Percentiles rank a stretch among this genome's conserved stretches.
phyloP scores from a whole-genome alignment of 148 eudicot genomes.

The Bassia scoparia region DNA sequence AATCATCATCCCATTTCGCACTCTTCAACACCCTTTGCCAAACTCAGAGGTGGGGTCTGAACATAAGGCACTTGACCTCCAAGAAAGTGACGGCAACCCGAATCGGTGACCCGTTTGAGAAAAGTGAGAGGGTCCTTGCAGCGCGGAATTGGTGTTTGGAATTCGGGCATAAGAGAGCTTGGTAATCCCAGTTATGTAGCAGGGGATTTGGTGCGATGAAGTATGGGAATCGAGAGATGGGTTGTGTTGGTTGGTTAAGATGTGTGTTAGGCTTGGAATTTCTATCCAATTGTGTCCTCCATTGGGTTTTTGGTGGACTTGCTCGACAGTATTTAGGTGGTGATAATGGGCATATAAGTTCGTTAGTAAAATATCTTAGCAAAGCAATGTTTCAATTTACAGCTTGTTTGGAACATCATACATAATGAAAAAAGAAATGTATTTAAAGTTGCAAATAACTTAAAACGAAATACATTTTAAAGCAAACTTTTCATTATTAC shows the following conservation, averaged over 20 bases:
- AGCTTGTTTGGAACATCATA: too few species aligned
- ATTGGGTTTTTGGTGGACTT: constrained; percentile 21
- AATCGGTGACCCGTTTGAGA: constrained; percentile 54
- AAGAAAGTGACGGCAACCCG: constrained; percentile 54
- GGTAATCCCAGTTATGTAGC: constrained; percentile 80
- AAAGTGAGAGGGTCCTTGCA: constrained; percentile 49
- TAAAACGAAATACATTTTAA: too few species aligned
- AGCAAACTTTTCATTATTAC: too few species aligned
- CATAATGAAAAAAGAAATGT: too few species aligned
- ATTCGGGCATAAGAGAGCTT: constrained; percentile 49
- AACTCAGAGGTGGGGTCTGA: constrained; percentile 60
- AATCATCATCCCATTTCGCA: constrained; percentile 64
- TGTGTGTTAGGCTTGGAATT: constrained; percentile 64
- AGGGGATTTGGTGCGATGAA: constrained; percentile 75
- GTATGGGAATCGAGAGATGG: constrained; percentile 72
- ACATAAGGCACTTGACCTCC: constrained; percentile 83
- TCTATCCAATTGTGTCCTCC: constrained; percentile 77
- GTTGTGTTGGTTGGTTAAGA: constrained; percentile 53
- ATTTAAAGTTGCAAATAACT: too few species aligned
- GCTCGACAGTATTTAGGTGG: background rate
- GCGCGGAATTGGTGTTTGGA: constrained; percentile 14
- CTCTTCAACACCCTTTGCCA: constrained; percentile 76
- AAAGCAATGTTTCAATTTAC: too few species aligned
- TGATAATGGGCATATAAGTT: too few species aligned
- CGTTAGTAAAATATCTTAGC: too few species aligned